Base-by-base conservation (phyloP, 352 stramenopile species). In the Globisporangium cederbergense region DNA sequence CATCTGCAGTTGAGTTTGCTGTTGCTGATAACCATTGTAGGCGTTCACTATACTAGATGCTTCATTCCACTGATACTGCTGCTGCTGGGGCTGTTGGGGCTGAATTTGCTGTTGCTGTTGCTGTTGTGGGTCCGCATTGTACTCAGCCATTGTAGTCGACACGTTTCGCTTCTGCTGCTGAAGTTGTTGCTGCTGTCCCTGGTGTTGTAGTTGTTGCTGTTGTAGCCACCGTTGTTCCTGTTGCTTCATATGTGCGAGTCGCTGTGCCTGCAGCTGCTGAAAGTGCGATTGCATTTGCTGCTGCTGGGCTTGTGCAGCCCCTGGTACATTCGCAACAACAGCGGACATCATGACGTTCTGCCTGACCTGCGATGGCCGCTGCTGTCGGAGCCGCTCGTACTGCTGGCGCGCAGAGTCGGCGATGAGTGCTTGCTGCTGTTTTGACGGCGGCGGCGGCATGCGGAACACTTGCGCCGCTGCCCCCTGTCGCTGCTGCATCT, bases 251-350 rank as follows among this genome's bases (percentile, higher is more conserved):
- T 54, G 49, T 13, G 13, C 49, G 6, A 55, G 13, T 55, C 14
- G 16, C 25, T 38, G 49, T 6, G 4, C 4, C 14, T n/a, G 25
- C 14, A 32, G 8, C 28, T 57, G 34, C 20, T 69, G 38, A 30
- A 5, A 25, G 42, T 42, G 65, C 28, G 60, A 28, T 34, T 72
- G 56, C 54, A 72, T 38, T 3, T 81, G 59, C 16, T 74, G 70
- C 1, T 52, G 50, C 16, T 79, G 67, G 22, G 22, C 30, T 9
- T 64, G 67, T 7, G 18, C 32, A 28, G 52, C 47, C 18, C 32
- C 55, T 65, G 40, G 20, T 55, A 47, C 56, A 50, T 28, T 62
- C 8, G 18, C 13, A 42, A 28, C 25, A n/a, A 38, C 38, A 16
- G 34, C 36, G 4, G 32, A 22, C 16, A 60, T 6, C 20, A 22